Evolutionary conservation across 73 alveolate genomes (phyloP).

Genomic region (Paramecium biaurelia): DNA sequence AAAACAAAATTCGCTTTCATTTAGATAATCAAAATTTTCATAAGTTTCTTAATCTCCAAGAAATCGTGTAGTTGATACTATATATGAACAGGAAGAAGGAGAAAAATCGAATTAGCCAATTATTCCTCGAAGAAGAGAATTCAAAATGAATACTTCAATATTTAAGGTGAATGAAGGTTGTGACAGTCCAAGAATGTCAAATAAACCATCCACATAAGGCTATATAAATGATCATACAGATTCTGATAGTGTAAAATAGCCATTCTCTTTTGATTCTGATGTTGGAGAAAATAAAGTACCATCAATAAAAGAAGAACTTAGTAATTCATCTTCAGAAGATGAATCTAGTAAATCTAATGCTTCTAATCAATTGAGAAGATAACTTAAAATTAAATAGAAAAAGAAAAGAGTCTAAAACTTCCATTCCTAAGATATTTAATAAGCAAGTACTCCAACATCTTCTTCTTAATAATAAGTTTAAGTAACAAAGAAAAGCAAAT

Average conservation of each 20-base stretch:
- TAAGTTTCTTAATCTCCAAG: constrained; percentile 12
- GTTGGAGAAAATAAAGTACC: not conserved
- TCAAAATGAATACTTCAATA: constrained; percentile 21
- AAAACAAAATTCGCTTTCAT: not conserved
- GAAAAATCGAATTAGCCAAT: not conserved
- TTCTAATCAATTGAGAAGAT: not conserved
- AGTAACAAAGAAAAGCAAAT: not conserved
- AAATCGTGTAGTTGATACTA: not conserved
- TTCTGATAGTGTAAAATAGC: not conserved
- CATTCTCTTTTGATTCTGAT: not conserved
- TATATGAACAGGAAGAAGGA: not conserved
- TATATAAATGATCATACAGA: constrained; percentile 10
- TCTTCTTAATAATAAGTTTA: not conserved
- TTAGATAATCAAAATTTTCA: constrained; percentile 3
- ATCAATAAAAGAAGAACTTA: not conserved
- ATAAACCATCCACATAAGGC: not conserved
- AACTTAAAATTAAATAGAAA: not conserved
- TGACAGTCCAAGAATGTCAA: not conserved
- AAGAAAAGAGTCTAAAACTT: not conserved
- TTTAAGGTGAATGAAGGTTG: constrained; percentile 41
- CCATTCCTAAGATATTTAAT: not conserved
- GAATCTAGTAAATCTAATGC: not conserved
- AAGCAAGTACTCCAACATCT: constrained; percentile 8
- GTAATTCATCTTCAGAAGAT: not conserved
- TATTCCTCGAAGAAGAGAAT: not conserved